Base-by-base conservation (phyloP, 1,284 basidiomycete genomes). In the Cryptococcus sp. region DNA sequence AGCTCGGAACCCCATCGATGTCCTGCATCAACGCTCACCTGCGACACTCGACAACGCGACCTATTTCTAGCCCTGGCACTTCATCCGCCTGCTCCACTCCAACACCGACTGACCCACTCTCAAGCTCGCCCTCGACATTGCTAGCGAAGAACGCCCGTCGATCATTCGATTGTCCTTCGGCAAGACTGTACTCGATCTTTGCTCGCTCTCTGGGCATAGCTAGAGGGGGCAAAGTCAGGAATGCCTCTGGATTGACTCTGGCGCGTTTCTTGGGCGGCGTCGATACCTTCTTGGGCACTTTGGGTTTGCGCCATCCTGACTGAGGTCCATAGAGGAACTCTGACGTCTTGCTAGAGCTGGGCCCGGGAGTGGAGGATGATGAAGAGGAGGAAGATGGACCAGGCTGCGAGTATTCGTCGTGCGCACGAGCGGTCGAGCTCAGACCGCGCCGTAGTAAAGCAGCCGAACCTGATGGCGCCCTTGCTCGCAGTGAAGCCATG, bases 41-140 rank as follows among this genome's bases (percentile, higher is more conserved):
- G 25, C 75, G 54, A 39, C 66, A 54, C 58, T 77, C 75, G 8
- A 76, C 68, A 0, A 77, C 65, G 5, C 74, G 53, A 5, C 74
- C 74, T 35, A 50, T 42, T 52, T 73, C 70, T 15, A 75, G 38
- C 0, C 68, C 70, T 2, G 64, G 47, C 1, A 62, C 47, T 11
- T 61, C 59, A 2, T 65, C 69, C 0, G 47, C 65, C 16, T 50
- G 20, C 16, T 62, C 58, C 3, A 47, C 46, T 1, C 50, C 46
- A 56, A 64, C 64, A 46, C 60, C 58, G 22, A 58, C 54, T 35
- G 50, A 53, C 22, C 50, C 45, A 35, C 30, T 35, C 30, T 35
- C 30, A 13, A 35, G 30, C 49, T 65, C 65, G 2, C 46, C 64
- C 10, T 61, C 58, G 8, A 56, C 50, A 41, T 63, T 62, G 16